phyloP scores from a whole-genome alignment of 2,329 filamentous ascomycete genomes.

The Talaromyces sp. region DNA sequence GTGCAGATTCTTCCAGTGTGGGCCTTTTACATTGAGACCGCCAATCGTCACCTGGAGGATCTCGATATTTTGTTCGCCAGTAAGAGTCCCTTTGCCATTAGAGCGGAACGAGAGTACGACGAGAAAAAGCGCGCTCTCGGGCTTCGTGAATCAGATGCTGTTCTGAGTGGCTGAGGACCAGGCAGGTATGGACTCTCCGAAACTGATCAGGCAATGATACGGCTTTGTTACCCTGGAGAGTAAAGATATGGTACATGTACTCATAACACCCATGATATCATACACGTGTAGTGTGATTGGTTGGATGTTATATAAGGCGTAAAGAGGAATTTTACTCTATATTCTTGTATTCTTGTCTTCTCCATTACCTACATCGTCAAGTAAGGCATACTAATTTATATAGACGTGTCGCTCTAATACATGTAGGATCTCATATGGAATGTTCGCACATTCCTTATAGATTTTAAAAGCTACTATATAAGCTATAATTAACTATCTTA shows the following conservation, averaged over 20 bases:
- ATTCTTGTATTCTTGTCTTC: too few species aligned
- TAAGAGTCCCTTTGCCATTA: constrained; percentile 16
- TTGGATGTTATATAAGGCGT: too few species aligned
- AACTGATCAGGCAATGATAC: neutral
- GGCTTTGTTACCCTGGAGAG: neutral
- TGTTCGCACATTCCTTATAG: too few species aligned
- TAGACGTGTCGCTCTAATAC: too few species aligned
- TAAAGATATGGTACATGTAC: neutral
- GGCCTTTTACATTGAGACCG: constrained; percentile 21
- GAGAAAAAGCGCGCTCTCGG: constrained; percentile 4
- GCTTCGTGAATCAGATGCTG: neutral
- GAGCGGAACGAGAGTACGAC: constrained; percentile 15
- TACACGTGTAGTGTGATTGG: too few species aligned
- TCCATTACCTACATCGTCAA: too few species aligned
- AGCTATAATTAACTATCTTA: too few species aligned
- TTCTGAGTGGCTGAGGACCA: neutral
- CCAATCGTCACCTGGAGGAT: constrained; percentile 18
- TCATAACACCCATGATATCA: too few species aligned
- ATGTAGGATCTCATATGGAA: too few species aligned
- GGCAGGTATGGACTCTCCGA: neutral
- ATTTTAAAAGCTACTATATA: too few species aligned
- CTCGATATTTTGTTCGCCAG: constrained; percentile 20
- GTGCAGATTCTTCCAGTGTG: constrained; percentile 23
- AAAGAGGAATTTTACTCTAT: too few species aligned
- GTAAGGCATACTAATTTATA: too few species aligned